Evolutionary conservation across 176 grass and related monocot genomes (phyloP).

Genomic region (Ananas comosus): DNA sequence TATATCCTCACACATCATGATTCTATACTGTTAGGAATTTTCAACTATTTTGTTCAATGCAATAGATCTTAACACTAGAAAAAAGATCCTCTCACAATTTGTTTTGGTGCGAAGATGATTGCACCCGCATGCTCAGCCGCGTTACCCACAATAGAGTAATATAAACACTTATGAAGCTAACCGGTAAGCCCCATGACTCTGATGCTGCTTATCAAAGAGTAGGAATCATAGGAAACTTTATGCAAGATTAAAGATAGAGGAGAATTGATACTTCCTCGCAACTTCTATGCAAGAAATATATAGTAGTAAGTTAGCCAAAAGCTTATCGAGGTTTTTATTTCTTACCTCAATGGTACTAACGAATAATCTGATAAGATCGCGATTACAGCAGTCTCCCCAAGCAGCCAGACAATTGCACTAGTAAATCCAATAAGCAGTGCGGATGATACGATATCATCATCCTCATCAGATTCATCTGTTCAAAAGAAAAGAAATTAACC

Average conservation of each 20-base stretch:
- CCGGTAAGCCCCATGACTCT: conserved; percentile 56
- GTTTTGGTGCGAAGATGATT: conserved; percentile 91
- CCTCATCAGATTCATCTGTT: conserved; percentile 30
- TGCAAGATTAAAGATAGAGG: conserved; percentile 7
- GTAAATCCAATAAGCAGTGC: conserved; percentile 59
- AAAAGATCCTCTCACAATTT: conserved; percentile 47
- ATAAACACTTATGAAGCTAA: conserved; percentile 93
- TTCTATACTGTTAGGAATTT: conserved; percentile 6
- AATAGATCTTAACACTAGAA: conserved; percentile 1
- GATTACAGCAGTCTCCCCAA: conserved; percentile 48
- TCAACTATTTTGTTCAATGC: too few relatives aligned
- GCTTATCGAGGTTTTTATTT: neutral
- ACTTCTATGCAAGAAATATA: neutral
- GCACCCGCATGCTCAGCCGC: conserved; percentile 91
- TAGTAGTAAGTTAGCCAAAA: conserved; percentile 7
- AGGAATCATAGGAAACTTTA: conserved; percentile 21
- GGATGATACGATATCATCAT: conserved; percentile 40
- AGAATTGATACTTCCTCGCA: neutral
- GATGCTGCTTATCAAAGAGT: conserved; percentile 60
- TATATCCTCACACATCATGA: conserved; percentile 57
- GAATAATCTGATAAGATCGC: conserved; percentile 79
- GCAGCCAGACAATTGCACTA: conserved; percentile 67
- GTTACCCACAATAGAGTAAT: conserved; percentile 89
- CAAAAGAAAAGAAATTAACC: neutral
- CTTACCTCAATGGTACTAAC: conserved; percentile 78